Percentiles rank a stretch among this genome's conserved stretches.
Evolutionary conservation across 306 rosid genomes (phyloP).

Genomic region (Prunus mume): DNA sequence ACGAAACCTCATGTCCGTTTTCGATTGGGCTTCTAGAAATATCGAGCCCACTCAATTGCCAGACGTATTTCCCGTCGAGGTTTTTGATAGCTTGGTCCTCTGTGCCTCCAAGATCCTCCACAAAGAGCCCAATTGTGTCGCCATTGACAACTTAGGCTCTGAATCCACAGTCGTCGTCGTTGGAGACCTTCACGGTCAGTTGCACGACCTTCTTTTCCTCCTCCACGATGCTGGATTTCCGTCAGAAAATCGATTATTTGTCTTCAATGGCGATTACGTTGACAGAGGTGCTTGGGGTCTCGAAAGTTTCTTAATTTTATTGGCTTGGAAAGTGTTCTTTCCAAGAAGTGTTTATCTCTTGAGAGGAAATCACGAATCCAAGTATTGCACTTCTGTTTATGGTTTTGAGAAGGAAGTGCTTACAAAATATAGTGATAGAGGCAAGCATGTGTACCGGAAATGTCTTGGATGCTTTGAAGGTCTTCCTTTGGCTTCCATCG

Average conservation of each 20-base stretch:
- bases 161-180: slow-evolving; percentile 44
- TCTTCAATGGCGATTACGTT: slow-evolving; percentile 86
- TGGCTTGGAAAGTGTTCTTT: slow-evolving; percentile 80
- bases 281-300: slow-evolving; percentile 97
- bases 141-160: slow-evolving; percentile 36
- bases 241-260: slow-evolving; percentile 48
- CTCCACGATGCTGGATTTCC: slow-evolving; percentile 67
- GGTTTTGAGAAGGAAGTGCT: slow-evolving; percentile 85
- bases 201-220: slow-evolving; percentile 73
- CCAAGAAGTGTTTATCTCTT: slow-evolving; percentile 60
- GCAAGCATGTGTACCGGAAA: slow-evolving; percentile 81
- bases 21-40: slow-evolving; percentile 73
- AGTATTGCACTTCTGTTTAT: slow-evolving; percentile 88
- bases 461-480: slow-evolving; percentile 95
- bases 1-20: slow-evolving; percentile 42
- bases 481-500: slow-evolving; percentile 76
- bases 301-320: slow-evolving; percentile 63
- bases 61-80: slow-evolving; percentile 56
- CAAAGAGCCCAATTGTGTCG: slow-evolving; percentile 74
- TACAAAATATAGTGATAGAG: slow-evolving; percentile 68
- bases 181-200: slow-evolving; percentile 82
- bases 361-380: slow-evolving; percentile 88
- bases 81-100: slow-evolving; percentile 63
- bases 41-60: slow-evolving; percentile 54
- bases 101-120: slow-evolving; percentile 75